Evolutionary conservation across 257 asterid species (phyloP).

Genomic region (Penstemon newberryi): DNA sequence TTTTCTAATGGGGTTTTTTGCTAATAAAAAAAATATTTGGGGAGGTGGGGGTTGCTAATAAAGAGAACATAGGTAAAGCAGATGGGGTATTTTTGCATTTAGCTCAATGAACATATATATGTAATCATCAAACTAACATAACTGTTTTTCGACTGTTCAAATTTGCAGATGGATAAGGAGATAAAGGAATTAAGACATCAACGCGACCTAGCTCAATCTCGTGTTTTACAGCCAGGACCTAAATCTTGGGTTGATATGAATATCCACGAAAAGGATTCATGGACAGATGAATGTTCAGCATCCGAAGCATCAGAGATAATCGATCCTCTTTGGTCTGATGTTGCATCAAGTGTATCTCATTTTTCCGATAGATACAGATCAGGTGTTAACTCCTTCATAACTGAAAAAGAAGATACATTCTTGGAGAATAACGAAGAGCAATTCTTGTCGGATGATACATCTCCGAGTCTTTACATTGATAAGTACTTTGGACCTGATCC

Average conservation of each 20-base stretch:
- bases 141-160: conserved; percentile 5
- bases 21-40: too few relatives aligned
- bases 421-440: conserved; percentile 61
- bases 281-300: conserved; percentile 59
- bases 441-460: conserved; percentile 63
- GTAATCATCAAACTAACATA: not conserved
- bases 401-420: conserved; percentile 53
- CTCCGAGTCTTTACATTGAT: conserved; percentile 72
- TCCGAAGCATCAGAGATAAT: conserved; percentile 70
- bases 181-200: conserved; percentile 57
- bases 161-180: conserved; percentile 71
- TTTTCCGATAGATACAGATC: conserved; percentile 42
- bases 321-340: conserved; percentile 53
- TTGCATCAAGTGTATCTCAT: conserved; percentile 43
- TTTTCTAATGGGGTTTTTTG: too few relatives aligned
- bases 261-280: conserved; percentile 45
- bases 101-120: not conserved
- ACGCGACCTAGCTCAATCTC: conserved; percentile 70
- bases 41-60: too few relatives aligned
- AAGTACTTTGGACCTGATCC: conserved; percentile 98
- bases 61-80: too few relatives aligned
- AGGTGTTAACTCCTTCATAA: conserved; percentile 32
- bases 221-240: conserved; percentile 41
- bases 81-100: too few relatives aligned
- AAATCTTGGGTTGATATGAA: conserved; percentile 55